These are phyloP conservation scores for Prunus mongolica DNA, from an alignment of 306 rosid species.

Conservation along the genomic window DNA sequence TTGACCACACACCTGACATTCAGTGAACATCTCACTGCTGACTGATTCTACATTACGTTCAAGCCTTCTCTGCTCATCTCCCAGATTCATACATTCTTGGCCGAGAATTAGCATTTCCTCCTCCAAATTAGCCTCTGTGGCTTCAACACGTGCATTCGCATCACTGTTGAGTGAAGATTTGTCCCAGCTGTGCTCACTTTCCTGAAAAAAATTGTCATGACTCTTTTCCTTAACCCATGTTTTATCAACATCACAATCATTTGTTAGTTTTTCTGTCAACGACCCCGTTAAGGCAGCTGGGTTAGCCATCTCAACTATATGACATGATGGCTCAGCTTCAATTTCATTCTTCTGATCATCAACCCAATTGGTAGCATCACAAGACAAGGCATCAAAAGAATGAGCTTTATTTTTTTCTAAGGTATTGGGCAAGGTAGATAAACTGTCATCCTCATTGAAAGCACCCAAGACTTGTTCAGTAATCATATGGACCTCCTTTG, in stretches of 20 bases:
- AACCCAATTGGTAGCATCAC: conserved; percentile 15
- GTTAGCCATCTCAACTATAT: conserved; percentile 29
- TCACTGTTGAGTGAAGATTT: conserved; percentile 21
- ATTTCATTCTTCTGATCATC: conserved; percentile 30
- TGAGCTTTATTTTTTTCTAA: conserved; percentile 17
- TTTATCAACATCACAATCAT: conserved; percentile 18
- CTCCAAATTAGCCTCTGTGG: conserved; percentile 44
- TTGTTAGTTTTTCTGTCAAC: conserved; percentile 26
- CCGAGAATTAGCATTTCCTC: conserved; percentile 67
- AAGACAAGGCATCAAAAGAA: conserved; percentile 6
- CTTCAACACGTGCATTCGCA: conserved; percentile 33
- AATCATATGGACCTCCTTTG: conserved; percentile 29
- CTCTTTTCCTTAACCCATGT: conserved; percentile 32
- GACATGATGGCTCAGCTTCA: conserved; percentile 33
- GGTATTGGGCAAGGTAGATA: conserved; percentile 13
- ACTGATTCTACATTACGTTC: conserved; percentile 92
- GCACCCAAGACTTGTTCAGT: conserved; percentile 39
- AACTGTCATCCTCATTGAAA: conserved; percentile 18
- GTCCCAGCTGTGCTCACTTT: conserved; percentile 26
- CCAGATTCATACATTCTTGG: conserved; percentile 60
- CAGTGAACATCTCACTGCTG: conserved; percentile 79
- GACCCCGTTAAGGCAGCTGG: conserved; percentile 24
- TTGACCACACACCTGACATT: conserved; percentile 74
- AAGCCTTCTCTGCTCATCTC: conserved; percentile 70
- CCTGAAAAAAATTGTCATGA: conserved; percentile 20